Conservation (phyloP, 2,329 filamentous ascomycete genomes). For the Aureobasidium zeae region DNA sequence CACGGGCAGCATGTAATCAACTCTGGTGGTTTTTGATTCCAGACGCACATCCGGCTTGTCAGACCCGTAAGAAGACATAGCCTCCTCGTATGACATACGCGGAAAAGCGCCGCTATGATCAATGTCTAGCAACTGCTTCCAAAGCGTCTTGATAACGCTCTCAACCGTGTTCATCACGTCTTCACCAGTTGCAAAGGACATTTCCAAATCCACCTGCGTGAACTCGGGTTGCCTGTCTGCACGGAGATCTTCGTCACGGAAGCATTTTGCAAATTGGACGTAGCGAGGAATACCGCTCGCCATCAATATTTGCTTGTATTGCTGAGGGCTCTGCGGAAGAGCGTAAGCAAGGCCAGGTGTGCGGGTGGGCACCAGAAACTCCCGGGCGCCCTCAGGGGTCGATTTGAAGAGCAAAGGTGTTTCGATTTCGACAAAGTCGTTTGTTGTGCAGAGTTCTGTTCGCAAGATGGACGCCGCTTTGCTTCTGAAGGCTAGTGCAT, state of each 20-base stretch:
- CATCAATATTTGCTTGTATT: constrained; percentile 98
- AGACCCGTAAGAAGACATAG: constrained; percentile 71
- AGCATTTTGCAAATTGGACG: constrained; percentile 89
- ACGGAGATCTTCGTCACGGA: constrained; percentile 86
- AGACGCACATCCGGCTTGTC: constrained; percentile 90
- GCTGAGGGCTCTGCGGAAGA: constrained; percentile 89
- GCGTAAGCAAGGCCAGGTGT: constrained; percentile 72
- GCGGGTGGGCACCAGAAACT: constrained; percentile 87
- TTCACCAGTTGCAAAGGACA: constrained; percentile 68
- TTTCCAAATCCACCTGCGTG: constrained; percentile 91
- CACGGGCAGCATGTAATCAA: constrained; percentile 54
- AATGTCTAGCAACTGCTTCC: constrained; percentile 40
- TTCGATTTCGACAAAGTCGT: constrained; percentile 69
- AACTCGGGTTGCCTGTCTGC: constrained; percentile 95
- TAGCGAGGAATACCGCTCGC: constrained; percentile 74
- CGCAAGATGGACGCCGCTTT: constrained; percentile 47
- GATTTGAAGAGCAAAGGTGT: constrained; percentile 96
- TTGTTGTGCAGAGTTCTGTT: constrained; percentile 43
- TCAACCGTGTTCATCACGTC: constrained; percentile 58
- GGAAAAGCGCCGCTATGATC: constrained; percentile 42
- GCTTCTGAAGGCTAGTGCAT: constrained; percentile 63
- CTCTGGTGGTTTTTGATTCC: constrained; percentile 48
- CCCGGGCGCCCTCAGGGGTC: constrained; percentile 86
- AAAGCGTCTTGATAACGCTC: constrained; percentile 46
- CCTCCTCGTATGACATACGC: constrained; percentile 61